Base-by-base conservation (phyloP, 352 stramenopile species). In the Pythium aristosporum region DNA sequence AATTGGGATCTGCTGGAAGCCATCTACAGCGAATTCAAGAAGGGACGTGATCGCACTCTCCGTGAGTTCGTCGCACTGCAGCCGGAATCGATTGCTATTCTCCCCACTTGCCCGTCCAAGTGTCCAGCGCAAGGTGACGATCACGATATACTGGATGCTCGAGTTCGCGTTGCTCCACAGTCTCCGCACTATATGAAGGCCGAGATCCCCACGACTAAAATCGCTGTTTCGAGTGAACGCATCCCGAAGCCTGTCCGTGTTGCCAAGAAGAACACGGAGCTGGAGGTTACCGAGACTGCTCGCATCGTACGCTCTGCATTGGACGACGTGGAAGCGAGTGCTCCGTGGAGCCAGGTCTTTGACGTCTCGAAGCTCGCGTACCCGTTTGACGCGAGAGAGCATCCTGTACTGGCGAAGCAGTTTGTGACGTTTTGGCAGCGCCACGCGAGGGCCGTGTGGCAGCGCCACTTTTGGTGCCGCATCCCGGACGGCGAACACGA, bases 361-460 rank as follows among this genome's bases (percentile, higher is more conserved):
- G 25, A 62, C 20, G 3, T 62, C 1, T 46, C 42, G 3, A 54
- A 16, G 5, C 43, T 62, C n/a, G 13, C n/a, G 28, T 53, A 61
- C 50, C 55, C 55, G 55, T 61, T 61, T 44, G 42, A 61, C n/a
- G 30, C 42, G 30, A 47, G 6, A 13, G 13, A 62, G 30, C 42
- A 62, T 36, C 43, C 43, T 18, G 9, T 3, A 9, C 16, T 62
- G 16, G 56, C 44, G 23, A 36, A 39, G 9, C 39, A 23, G 6
- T 41, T 52, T n/a, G 15, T 3, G 2, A 6, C 13, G 30, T 61
- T 61, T 30, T 54, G 56, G 42, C n/a, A 13, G 2, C 21, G 20
- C 7, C 16, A 54, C 13, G 28, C 56, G 2, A 32, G 30, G 0
- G 30, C 42, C 2, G 56, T 62, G 3, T 62, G 56, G 56, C 15